Conservation (phyloP, 768 basidiomycete species). For the Pisolithus orientalis region DNA sequence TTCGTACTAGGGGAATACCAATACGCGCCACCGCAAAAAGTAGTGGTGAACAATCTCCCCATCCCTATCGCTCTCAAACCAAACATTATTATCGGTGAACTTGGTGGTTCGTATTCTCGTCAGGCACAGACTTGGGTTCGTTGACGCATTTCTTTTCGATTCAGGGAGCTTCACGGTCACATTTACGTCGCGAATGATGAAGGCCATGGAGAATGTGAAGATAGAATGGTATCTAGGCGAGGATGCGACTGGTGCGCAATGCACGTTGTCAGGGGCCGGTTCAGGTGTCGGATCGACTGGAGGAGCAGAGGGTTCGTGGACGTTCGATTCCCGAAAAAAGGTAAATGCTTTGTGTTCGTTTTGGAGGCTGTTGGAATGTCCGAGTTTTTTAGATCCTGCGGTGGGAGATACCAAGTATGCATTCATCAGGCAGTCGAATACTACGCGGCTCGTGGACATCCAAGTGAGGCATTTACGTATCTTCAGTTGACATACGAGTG, state of each 20-base stretch:
- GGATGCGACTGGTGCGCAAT: constrained; percentile 66
- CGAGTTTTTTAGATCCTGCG: constrained; percentile 47
- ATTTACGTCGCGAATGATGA: constrained; percentile 57
- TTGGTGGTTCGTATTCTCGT: constrained; percentile 19
- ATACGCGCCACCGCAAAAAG: constrained; percentile 38
- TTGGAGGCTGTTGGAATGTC: neutral
- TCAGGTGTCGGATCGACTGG: constrained; percentile 37
- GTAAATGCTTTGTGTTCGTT: constrained; percentile 29
- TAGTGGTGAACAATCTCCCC: constrained; percentile 40
- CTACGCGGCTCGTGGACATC: constrained; percentile 76
- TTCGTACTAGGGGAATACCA: constrained; percentile 85
- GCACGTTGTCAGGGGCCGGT: constrained; percentile 54
- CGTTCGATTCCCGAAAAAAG: constrained; percentile 65
- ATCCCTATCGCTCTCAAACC: constrained; percentile 47
- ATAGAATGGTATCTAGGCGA: constrained; percentile 74
- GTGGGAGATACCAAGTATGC: constrained; percentile 71
- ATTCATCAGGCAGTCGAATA: constrained; percentile 63
- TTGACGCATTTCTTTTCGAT: neutral
- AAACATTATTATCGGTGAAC: constrained; percentile 25
- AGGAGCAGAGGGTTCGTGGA: constrained; percentile 61
- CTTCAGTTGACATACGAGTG: neutral
- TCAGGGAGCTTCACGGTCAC: constrained; percentile 56
- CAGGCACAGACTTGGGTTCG: neutral
- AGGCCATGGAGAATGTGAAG: constrained; percentile 63
- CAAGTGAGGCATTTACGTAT: constrained; percentile 34